Evolutionary conservation across 2,329 filamentous ascomycete genomes (phyloP).

Genomic region (Akanthomyces muscarius): DNA sequence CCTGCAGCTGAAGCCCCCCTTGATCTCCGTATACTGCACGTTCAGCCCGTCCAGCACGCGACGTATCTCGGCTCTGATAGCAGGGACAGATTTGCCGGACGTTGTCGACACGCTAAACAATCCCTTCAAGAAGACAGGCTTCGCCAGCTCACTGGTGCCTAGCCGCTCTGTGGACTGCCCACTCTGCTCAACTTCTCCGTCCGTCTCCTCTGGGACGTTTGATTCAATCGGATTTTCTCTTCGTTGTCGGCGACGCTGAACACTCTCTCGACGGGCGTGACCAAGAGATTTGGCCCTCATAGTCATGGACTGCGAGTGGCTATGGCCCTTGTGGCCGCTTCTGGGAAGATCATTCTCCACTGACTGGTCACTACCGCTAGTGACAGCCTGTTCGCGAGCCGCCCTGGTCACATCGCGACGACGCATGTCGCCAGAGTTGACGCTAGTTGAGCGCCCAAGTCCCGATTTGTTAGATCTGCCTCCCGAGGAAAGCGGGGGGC

Average conservation of each 20-base stretch:
- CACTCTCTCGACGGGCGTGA: conserved; percentile 85
- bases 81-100: conserved; percentile 79
- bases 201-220: conserved; percentile 87
- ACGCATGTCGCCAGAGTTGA: conserved; percentile 81
- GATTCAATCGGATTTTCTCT: conserved; percentile 69
- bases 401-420: conserved; percentile 51
- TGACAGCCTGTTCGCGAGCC: conserved; percentile 63
- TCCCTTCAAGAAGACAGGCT: conserved; percentile 93
- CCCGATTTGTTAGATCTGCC: conserved; percentile 61
- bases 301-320: conserved; percentile 57
- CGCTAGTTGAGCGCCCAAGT: conserved; percentile 82
- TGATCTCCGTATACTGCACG: conserved; percentile 89
- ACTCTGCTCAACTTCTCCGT: conserved; percentile 66
- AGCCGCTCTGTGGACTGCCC: conserved; percentile 58
- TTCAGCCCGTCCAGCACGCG: conserved; percentile 81
- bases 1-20: conserved; percentile 85
- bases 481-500: conserved; percentile 63
- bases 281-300: conserved; percentile 82
- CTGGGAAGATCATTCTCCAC: conserved; percentile 50
- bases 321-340: conserved; percentile 47
- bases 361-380: conserved; percentile 77
- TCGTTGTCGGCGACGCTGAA: conserved; percentile 75
- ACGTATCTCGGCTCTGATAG: conserved; percentile 87
- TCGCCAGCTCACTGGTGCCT: conserved; percentile 72
- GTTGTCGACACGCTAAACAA: conserved; percentile 97